Percentiles rank a stretch among this genome's conserved stretches.
Conservation (phyloP, 805 yeast genomes). For the Saturnispora sekii region DNA sequence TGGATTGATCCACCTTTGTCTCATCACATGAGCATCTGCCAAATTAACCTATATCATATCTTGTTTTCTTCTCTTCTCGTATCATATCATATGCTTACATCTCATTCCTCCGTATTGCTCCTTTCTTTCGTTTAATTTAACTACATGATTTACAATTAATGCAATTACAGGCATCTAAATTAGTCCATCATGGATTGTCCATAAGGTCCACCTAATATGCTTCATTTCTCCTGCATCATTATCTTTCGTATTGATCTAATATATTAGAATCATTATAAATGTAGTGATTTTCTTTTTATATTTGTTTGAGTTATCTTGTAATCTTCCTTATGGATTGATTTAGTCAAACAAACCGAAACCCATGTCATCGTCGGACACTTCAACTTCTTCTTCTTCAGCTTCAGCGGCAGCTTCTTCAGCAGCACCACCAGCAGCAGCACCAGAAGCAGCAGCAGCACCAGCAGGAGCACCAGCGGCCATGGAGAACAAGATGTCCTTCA, state of each 20-base stretch:
- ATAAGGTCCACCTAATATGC: too few relatives aligned
- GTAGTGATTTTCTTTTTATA: not conserved
- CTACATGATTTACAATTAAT: too few relatives aligned
- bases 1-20: too few relatives aligned
- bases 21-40: too few relatives aligned
- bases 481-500: slow-evolving; percentile 56
- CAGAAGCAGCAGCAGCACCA: slow-evolving; percentile 59
- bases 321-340: slow-evolving; percentile 14
- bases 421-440: slow-evolving; percentile 51
- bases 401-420: slow-evolving; percentile 58
- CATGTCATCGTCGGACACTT: slow-evolving; percentile 74
- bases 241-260: not conserved
- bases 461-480: slow-evolving; percentile 69
- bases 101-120: too few relatives aligned
- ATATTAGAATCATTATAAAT: slow-evolving; percentile 3
- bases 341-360: slow-evolving; percentile 93
- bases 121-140: too few relatives aligned
- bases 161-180: too few relatives aligned
- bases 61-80: too few relatives aligned
- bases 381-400: slow-evolving; percentile 46
- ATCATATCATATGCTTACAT: too few relatives aligned
- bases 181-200: too few relatives aligned
- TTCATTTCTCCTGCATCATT: too few relatives aligned
- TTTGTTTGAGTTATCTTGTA: not conserved
- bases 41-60: too few relatives aligned